Evolutionary conservation across 1,284 basidiomycete genomes (phyloP), one percentile per base, ranked within the genome.

Genomic region (Neotropicomus parvogracilis): DNA sequence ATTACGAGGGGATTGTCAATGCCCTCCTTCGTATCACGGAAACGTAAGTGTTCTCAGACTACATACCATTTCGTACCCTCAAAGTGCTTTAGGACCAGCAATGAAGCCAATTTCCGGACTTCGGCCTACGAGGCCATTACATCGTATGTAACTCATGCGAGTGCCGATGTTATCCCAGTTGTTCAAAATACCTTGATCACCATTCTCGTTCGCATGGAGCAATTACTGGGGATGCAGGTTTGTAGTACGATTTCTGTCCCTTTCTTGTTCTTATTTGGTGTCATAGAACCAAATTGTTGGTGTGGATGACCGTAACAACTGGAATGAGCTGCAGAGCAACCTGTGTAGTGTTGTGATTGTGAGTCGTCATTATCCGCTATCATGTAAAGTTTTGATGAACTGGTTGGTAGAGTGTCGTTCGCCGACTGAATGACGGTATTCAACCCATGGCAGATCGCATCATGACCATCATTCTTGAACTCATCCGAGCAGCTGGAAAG

Each of bases 291-390:
- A 99, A 73, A 88, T 99, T 44, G 76, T 99, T 38, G 97, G 95
- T 44, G 78, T 88, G 36, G 95, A 99, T 69, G 95, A 99, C 67
- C 84, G 92, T 57, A 95, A 95, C 71, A 99, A 98, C 75, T 98
- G 95, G 93, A 95, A 95, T 65, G 95, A 99, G 68, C 77, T 99
- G 35, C 95, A 98, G 69, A 89, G 91, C 71, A 97, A 95, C 71
- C 81, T 98, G 62, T 97, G 94, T 70, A 87, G 88, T 53, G 89
- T 97, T 40, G 75, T 93, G 49, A 88, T 91, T 46, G 90, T 91
- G 61, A 64, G 86, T 2, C 17, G 16, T 35, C 21, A 7, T 49
- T 42, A 24, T 3, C 35, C 17, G 4, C 24, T 13, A 21, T 29
- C 17, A 6, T 31, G 7, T 17, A 9, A 4, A 2, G 7, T 8